Percentiles rank a stretch among this genome's conserved stretches.
Evolutionary conservation across 2,329 filamentous ascomycete species (phyloP).

Genomic region (Passalora sequoiae): DNA sequence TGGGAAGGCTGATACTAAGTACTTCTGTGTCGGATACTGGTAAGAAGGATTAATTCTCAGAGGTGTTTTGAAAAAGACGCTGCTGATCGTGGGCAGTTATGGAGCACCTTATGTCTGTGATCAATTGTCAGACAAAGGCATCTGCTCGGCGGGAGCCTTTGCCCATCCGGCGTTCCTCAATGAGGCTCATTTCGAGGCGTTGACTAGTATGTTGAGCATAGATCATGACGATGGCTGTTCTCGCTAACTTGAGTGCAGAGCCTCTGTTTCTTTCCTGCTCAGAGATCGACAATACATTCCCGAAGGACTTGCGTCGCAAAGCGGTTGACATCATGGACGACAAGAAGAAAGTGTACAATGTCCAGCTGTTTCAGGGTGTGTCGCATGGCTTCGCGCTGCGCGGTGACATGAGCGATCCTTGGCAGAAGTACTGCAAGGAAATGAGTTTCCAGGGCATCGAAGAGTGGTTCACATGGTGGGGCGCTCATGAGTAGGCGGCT

Average conservation of each 20-base stretch:
- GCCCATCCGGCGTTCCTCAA: slow-evolving; percentile 48
- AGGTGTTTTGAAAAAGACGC: too few relatives aligned
- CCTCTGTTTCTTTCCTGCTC: slow-evolving; percentile 44
- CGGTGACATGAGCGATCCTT: slow-evolving; percentile 39
- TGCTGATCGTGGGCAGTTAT: too few relatives aligned
- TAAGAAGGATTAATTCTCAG: too few relatives aligned
- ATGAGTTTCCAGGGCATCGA: slow-evolving; percentile 28
- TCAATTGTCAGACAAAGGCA: slow-evolving; percentile 33
- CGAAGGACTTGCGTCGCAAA: slow-evolving; percentile 30
- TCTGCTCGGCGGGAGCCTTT: slow-evolving; percentile 43
- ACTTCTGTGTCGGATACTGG: too few relatives aligned
- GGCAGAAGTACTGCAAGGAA: slow-evolving; percentile 23
- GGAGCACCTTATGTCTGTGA: slow-evolving; percentile 37
- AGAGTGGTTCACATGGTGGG: slow-evolving; percentile 15
- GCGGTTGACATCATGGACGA: slow-evolving; percentile 40
- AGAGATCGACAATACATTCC: slow-evolving; percentile 41
- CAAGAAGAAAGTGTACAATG: slow-evolving; percentile 30
- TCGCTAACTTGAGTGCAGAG: slow-evolving; percentile 9
- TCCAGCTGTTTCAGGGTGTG: slow-evolving; percentile 27
- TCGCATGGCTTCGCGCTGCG: slow-evolving; percentile 30
- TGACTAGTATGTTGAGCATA: slow-evolving; percentile 35
- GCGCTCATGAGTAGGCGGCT: background rate
- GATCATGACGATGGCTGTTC: too few relatives aligned
- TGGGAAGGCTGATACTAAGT: background rate
- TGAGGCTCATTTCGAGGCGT: slow-evolving; percentile 40